A percentile compares a stretch with the other conserved stretches of the same genome.
These are phyloP conservation scores for Gonium pectorale DNA, from an alignment of 139 green algal genomes.

Conservation along the genomic window DNA sequence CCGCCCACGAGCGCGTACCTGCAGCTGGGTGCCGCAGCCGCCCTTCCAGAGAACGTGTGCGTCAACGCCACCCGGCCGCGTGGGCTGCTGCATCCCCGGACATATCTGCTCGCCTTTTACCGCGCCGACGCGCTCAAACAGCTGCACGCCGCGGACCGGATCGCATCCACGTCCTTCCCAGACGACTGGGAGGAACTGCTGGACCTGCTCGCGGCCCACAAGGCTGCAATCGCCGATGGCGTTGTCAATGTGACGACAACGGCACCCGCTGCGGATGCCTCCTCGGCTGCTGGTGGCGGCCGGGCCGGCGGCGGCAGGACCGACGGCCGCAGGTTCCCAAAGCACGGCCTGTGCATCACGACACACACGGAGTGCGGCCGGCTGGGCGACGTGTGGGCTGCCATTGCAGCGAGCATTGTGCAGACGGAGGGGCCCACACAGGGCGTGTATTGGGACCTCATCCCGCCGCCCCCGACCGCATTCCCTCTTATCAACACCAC, in stretches of 20 bases:
- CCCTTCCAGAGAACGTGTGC: not conserved
- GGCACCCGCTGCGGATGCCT: no score
- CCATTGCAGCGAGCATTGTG: not conserved
- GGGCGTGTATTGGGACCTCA: slow-evolving; percentile 20
- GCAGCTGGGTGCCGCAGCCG: no score
- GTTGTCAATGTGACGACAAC: no score
- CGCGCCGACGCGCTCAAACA: not conserved
- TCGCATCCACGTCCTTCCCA: not conserved
- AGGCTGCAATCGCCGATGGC: not conserved
- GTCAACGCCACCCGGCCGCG: not conserved
- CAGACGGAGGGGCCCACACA: not conserved
- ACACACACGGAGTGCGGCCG: not conserved
- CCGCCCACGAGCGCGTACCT: no score
- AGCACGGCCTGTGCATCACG: not conserved
- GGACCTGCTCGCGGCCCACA: not conserved
- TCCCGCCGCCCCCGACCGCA: no score
- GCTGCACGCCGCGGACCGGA: not conserved
- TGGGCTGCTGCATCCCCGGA: not conserved
- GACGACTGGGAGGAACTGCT: not conserved
- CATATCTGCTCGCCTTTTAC: not conserved
- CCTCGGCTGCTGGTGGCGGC: no score
- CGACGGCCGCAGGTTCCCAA: not conserved
- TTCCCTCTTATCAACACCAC: slow-evolving; percentile 11
- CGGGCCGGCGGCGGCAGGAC: no score
- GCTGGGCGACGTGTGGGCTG: not conserved